Evolutionary conservation across 257 asterid genomes (phyloP).

Genomic region (Jaltomata sinuosa): DNA sequence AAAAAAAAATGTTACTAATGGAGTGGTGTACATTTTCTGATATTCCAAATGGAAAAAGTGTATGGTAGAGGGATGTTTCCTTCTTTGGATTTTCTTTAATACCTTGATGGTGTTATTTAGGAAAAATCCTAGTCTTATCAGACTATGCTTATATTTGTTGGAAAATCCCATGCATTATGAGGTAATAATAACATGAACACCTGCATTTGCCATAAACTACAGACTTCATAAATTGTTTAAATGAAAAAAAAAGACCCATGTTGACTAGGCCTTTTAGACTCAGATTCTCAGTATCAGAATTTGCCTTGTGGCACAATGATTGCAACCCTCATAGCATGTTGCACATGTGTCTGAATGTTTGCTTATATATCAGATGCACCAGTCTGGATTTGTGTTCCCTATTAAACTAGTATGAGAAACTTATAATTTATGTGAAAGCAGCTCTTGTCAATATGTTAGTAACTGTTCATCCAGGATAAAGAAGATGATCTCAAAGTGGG

Average conservation of each 20-base stretch:
- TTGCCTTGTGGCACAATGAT: background rate
- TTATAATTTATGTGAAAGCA: background rate
- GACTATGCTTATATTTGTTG: background rate
- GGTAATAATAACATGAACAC: background rate
- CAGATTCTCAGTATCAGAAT: background rate
- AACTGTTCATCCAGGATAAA: slow-evolving; percentile 52
- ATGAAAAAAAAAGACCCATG: background rate
- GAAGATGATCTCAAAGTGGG: slow-evolving; percentile 77
- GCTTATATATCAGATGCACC: background rate
- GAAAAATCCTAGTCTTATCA: background rate
- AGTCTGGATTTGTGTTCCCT: background rate
- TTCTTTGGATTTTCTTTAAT: background rate
- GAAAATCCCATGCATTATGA: background rate
- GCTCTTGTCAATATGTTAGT: background rate
- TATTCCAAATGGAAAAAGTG: background rate
- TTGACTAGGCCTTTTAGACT: background rate
- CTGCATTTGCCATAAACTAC: background rate
- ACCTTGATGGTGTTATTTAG: background rate
- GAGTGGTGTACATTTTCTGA: background rate
- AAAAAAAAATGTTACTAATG: background rate
- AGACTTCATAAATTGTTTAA: background rate
- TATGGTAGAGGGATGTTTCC: background rate
- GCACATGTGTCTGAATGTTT: background rate
- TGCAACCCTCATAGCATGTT: background rate
- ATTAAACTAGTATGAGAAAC: background rate